Base-by-base conservation (phyloP, 2,329 filamentous ascomycete species). In the Exophiala lecanii-corni region DNA sequence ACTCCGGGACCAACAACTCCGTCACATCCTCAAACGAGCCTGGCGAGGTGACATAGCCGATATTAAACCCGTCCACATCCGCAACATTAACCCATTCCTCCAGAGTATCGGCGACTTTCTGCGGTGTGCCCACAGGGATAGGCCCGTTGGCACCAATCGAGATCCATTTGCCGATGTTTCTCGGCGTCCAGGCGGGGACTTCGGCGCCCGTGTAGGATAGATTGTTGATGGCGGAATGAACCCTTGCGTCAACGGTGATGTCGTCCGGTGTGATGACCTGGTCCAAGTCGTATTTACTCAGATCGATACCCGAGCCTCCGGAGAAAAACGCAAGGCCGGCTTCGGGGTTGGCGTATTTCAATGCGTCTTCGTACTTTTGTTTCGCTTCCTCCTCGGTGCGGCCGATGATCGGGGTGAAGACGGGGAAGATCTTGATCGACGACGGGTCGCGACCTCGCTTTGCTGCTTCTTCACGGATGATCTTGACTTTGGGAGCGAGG, bases 51-150 rank as follows among this genome's bases (percentile, higher is more conserved):
- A 79, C 77, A 50, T 86, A 84, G 1, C 77, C 78, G 17, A 45
- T 33, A 32, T 87, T 88, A 62, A 88, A 88, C 0, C 83, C 82
- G 57, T 87, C 83, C 1, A 87, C 74, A 53, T 84, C 83, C 0
- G 78, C 81, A 57, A 84, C 82, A 4, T 67, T 57, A 0, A 85
- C 68, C 82, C 82, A 87, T 0, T 67, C 62, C 62, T 87, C 79
- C 39, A 87, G 69, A 25, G 74, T 71, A 56, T 87, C 81, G 0
- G 80, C 83, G 1, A 86, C 80, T 53, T 78, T 75, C 12, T 70
- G 61, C 0, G 82, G 67, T 0, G 79, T 84, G 0, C 83, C 83
- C 0, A 86, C 78, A 2, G 80, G 61, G 0, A 79, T 72, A 0
- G 81, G 76, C 0, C 81, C 80, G 13, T 84, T 73, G 1, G 83